A percentile compares a stretch with the other conserved stretches of the same genome.
These are phyloP conservation scores for Aureobasidium sp. DNA, from an alignment of 2,329 filamentous ascomycete genomes.

Conservation along the genomic window DNA sequence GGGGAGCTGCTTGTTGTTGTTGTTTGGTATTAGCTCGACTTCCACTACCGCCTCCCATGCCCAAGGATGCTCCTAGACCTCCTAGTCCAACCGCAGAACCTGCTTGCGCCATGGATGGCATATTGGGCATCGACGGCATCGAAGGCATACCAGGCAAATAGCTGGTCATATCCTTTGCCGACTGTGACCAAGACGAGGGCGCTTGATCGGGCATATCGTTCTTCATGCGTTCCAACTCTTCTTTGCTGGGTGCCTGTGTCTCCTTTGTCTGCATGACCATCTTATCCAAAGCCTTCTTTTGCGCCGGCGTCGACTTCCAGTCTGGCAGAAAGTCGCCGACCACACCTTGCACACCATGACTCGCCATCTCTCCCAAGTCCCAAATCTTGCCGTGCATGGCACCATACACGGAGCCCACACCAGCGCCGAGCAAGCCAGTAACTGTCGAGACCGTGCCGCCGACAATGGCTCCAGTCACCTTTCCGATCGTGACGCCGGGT, in stretches of 20 bases:
- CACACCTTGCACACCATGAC: constrained; percentile 29
- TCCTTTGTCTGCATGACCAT: constrained; percentile 33
- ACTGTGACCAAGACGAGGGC: constrained; percentile 29
- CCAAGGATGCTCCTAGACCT: constrained; percentile 26
- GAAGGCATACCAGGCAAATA: constrained; percentile 24
- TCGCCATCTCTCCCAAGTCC: constrained; percentile 32
- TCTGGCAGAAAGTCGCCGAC: constrained; percentile 30
- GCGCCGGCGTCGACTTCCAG: constrained; percentile 29
- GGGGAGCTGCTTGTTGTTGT: background rate
- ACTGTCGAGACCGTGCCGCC: constrained; percentile 29
- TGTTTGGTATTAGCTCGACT: background rate
- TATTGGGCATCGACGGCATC: constrained; percentile 22
- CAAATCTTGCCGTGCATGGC: constrained; percentile 31
- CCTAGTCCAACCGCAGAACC: constrained; percentile 24
- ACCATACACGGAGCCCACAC: constrained; percentile 31
- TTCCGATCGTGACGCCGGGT: constrained; percentile 30
- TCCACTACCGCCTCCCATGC: constrained; percentile 19
- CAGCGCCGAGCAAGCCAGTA: constrained; percentile 31
- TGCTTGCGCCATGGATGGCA: constrained; percentile 20
- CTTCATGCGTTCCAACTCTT: constrained; percentile 32
- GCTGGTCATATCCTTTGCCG: constrained; percentile 29
- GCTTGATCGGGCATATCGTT: constrained; percentile 28
- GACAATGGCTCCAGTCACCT: constrained; percentile 31
- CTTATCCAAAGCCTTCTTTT: constrained; percentile 32
- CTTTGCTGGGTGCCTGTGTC: constrained; percentile 27